Evolutionary conservation across 1,139 yeast genomes (phyloP), one percentile per base, ranked within the genome.

Genomic region (Citeromyces hawaiiensis): DNA sequence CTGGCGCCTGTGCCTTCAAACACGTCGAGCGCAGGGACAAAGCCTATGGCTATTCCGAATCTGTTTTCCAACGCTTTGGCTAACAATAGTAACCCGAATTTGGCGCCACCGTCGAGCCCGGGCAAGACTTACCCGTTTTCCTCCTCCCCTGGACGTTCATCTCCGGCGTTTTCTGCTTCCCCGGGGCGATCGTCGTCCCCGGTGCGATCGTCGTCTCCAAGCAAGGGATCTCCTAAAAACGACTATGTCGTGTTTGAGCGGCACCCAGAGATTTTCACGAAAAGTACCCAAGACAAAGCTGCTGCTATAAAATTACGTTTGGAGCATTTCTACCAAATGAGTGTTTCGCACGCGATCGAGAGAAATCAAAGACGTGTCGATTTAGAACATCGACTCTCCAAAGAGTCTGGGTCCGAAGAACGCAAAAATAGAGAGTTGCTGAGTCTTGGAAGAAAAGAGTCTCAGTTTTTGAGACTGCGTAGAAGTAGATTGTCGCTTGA

Each of bases 321-420:
- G 42, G 93, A 82, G 49, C 80, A 80, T 52, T 80, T 71, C 51
- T 82, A 81, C 55, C 83, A 81, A 48, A 78, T 81, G 61, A 72
- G 86, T 9, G 86, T 82, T 21, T 72, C 76, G 38, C 87, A 80
- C 56, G 93, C 93, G 0, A 81, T 82, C 44, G 93, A 82, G 55
- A 61, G 93, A 49, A 82, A 82, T 53, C 88, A 81, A 57, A 72
- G 93, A 65, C 64, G 88, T 44, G 67, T 82, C 36, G 82, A 76
- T 46, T 65, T 82, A 47, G 93, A 82, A 50, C 79, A 78, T 47
- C 78, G 72, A 45, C 56, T 82, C 34, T 61, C 68, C 43, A 68
- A 70, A n/a, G 83, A 77, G 49, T 86, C 78, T 41, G 68, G 76
- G 42, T 75, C 83, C 33, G 86, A 78, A 44, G 93, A 82, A 56